Evolutionary conservation across 139 green algal species (phyloP).

Genomic region (Chloropicon primus): DNA sequence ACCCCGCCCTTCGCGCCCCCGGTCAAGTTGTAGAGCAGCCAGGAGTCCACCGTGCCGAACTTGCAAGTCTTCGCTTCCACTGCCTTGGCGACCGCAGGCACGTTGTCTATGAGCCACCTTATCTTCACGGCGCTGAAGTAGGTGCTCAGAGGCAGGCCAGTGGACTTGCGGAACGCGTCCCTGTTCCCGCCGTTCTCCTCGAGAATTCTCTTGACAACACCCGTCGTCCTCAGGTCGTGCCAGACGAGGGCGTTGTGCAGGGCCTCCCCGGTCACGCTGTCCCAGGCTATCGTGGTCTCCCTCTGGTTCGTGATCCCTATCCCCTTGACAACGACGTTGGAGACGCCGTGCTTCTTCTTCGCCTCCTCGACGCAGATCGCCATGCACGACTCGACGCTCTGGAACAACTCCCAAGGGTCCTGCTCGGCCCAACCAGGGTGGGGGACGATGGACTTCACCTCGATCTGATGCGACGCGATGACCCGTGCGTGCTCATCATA

Average conservation of each 20-base stretch:
- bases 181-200: constrained; percentile 21
- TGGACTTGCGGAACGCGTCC: constrained; percentile 47
- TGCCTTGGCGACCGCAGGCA: constrained; percentile 44
- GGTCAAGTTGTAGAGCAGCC: constrained; percentile 91
- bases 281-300: constrained; percentile 82
- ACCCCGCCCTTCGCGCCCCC: constrained; percentile 35
- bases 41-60: constrained; percentile 91
- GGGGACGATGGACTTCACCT: not conserved
- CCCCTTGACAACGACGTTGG: constrained; percentile 4
- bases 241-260: constrained; percentile 93
- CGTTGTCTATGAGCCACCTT: constrained; percentile 80
- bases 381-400: constrained; percentile 48
- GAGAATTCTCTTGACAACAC: not conserved
- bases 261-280: constrained; percentile 51
- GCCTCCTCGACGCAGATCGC: constrained; percentile 24
- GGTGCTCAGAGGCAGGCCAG: constrained; percentile 80
- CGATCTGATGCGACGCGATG: constrained; percentile 45
- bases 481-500: constrained; percentile 44
- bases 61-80: constrained; percentile 17
- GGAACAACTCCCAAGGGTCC: constrained; percentile 38
- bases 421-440: not conserved
- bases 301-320: constrained; percentile 90
- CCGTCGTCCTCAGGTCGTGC: constrained; percentile 74
- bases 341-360: not conserved
- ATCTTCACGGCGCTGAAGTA: constrained; percentile 95